A percentile compares a stretch with the other conserved stretches of the same genome.
Conservation (phyloP, 2,329 filamentous ascomycete genomes). For the Ascomycota sp. region DNA sequence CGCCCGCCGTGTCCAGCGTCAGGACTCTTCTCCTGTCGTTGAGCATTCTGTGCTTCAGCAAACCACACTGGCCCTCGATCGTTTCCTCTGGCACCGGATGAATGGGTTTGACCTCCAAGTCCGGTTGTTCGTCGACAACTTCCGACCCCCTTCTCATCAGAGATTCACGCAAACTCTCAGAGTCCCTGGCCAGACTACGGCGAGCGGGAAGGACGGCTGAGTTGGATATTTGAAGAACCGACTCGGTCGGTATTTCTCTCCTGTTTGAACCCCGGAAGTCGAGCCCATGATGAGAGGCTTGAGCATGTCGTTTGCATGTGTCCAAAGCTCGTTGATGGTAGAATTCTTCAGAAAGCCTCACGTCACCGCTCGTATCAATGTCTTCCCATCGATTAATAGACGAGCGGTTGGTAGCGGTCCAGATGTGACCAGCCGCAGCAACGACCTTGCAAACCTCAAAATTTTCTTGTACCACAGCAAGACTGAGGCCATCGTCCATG, state of each 20-base stretch:
- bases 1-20: slow-evolving; percentile 82
- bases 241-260: slow-evolving; percentile 52
- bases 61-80: slow-evolving; percentile 82
- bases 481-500: slow-evolving; percentile 68
- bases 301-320: slow-evolving; percentile 1
- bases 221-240: slow-evolving; percentile 64
- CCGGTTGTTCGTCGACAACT: slow-evolving; percentile 8
- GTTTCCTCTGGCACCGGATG: slow-evolving; percentile 51
- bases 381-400: slow-evolving; percentile 85
- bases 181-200: slow-evolving; percentile 29
- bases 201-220: slow-evolving; percentile 51
- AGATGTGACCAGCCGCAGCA: slow-evolving; percentile 53
- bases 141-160: slow-evolving; percentile 18
- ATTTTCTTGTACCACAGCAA: slow-evolving; percentile 83
- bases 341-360: slow-evolving; percentile 38
- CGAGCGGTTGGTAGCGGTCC: slow-evolving; percentile 75
- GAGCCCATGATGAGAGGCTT: too few species aligned
- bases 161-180: slow-evolving; percentile 23
- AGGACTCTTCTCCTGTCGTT: slow-evolving; percentile 78
- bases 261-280: slow-evolving; percentile 13
- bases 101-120: slow-evolving; percentile 30
- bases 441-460: slow-evolving; percentile 52
- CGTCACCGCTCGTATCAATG: slow-evolving; percentile 53
- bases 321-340: slow-evolving; percentile 25
- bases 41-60: slow-evolving; percentile 79